These are phyloP conservation scores for Boehmeria nivea DNA, from an alignment of 306 rosid species.

Conservation along the genomic window DNA sequence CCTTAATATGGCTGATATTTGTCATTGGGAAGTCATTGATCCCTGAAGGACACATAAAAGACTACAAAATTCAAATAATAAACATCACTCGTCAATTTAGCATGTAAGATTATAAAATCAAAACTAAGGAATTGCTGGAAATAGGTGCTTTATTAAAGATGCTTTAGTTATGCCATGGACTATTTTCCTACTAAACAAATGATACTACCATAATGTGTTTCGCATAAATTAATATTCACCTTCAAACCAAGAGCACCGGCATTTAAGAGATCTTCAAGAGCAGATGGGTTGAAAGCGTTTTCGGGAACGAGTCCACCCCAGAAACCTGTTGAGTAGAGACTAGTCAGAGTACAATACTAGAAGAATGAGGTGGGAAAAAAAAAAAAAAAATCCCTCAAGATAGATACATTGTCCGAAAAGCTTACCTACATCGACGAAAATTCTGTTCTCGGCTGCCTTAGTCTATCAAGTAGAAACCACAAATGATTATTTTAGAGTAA, in stretches of 20 bases:
- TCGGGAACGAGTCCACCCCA: conserved; percentile 99
- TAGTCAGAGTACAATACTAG: neutral
- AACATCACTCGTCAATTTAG: too few species aligned
- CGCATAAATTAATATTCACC: conserved; percentile 36
- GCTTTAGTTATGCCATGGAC: neutral
- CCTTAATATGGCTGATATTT: conserved; percentile 78
- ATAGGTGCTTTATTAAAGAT: neutral
- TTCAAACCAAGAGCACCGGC: conserved; percentile 91
- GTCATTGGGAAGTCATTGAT: conserved; percentile 90
- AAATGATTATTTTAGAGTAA: neutral
- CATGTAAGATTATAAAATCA: too few species aligned
- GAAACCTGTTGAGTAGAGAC: conserved; percentile 50
- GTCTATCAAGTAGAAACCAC: conserved; percentile 35
- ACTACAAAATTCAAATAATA: conserved; percentile 37
- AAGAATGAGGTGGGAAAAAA: neutral
- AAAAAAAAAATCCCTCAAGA: neutral
- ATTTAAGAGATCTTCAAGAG: conserved; percentile 71
- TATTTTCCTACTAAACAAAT: neutral
- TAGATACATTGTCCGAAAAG: conserved; percentile 7
- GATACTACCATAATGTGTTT: neutral
- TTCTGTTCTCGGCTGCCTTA: conserved; percentile 61
- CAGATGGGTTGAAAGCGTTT: conserved; percentile 68
- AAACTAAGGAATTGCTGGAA: neutral
- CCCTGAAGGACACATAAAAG: conserved; percentile 98
- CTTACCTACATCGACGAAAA: conserved; percentile 87